Evolutionary conservation across 169 alveolate species (phyloP).

Genomic region (Condylostoma magnum): DNA sequence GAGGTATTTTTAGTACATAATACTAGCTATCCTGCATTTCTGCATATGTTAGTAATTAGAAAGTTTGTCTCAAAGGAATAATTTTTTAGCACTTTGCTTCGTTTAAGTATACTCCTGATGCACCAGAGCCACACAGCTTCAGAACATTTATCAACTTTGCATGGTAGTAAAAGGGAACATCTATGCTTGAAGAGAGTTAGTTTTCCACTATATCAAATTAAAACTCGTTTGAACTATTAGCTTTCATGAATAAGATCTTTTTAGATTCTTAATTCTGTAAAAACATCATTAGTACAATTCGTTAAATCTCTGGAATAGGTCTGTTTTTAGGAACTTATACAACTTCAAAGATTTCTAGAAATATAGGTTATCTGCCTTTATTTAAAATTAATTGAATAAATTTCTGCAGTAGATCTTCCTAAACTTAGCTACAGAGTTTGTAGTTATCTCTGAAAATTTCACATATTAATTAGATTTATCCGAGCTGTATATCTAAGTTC

Average conservation of each 20-base stretch:
- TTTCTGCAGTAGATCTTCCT: background rate
- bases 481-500: conserved; percentile 32
- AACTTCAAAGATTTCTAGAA: conserved; percentile 11
- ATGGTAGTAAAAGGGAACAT: conserved; percentile 12
- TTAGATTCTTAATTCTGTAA: background rate
- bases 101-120: conserved; percentile 8
- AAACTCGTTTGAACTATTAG: too few species aligned
- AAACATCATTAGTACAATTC: background rate
- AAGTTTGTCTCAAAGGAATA: background rate
- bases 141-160: background rate
- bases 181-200: background rate
- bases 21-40: background rate
- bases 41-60: background rate
- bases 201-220: background rate
- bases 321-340: background rate
- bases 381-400: background rate
- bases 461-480: conserved; percentile 41
- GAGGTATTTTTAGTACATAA: background rate
- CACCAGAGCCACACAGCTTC: conserved; percentile 22
- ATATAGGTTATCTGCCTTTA: conserved; percentile 16
- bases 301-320: conserved; percentile 21
- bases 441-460: conserved; percentile 14
- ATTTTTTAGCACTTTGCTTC: conserved; percentile 29
- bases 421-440: background rate
- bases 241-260: background rate